Evolutionary conservation across 352 stramenopile species (phyloP).

Genomic region (Phytophthora agathidicida): DNA sequence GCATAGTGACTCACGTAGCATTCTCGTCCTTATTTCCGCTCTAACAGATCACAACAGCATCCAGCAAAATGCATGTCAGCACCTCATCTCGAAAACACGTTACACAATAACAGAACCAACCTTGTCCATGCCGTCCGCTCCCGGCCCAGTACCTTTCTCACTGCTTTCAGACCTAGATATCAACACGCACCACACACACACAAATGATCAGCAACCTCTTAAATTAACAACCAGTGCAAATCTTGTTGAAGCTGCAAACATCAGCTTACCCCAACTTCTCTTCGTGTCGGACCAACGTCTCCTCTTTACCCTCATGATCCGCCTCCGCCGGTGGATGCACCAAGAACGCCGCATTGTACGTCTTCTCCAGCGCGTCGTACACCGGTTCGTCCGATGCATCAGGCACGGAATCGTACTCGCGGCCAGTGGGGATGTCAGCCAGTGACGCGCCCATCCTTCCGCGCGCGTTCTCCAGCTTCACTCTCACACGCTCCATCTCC

Average conservation of each 20-base stretch:
- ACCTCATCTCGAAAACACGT: neutral
- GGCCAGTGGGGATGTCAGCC: conserved; percentile 50
- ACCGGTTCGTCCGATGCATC: conserved; percentile 36
- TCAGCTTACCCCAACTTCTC: conserved; percentile 18
- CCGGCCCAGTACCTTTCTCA: neutral
- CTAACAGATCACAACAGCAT: conserved; percentile 10
- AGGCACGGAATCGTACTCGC: conserved; percentile 58
- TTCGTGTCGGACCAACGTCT: neutral
- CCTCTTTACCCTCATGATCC: neutral
- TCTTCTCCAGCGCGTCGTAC: conserved; percentile 69
- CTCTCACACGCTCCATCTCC: conserved; percentile 42
- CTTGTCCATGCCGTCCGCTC: conserved; percentile 1
- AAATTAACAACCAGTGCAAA: conserved; percentile 7
- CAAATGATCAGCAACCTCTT: conserved; percentile 7
- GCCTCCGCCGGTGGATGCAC: conserved; percentile 23
- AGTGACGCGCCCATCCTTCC: conserved; percentile 32
- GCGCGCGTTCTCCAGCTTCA: conserved; percentile 52
- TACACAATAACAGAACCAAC: neutral
- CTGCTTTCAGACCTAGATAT: conserved; percentile 4
- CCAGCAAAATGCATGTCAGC: neutral
- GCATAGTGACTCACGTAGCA: conserved; percentile 16
- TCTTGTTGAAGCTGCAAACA: conserved; percentile 7
- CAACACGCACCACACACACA: neutral
- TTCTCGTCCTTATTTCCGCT: conserved; percentile 2
- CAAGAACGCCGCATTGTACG: conserved; percentile 57